Evolutionary conservation across 495 filamentous ascomycete genomes (phyloP).

Genomic region (Trichocladium antarcticum): DNA sequence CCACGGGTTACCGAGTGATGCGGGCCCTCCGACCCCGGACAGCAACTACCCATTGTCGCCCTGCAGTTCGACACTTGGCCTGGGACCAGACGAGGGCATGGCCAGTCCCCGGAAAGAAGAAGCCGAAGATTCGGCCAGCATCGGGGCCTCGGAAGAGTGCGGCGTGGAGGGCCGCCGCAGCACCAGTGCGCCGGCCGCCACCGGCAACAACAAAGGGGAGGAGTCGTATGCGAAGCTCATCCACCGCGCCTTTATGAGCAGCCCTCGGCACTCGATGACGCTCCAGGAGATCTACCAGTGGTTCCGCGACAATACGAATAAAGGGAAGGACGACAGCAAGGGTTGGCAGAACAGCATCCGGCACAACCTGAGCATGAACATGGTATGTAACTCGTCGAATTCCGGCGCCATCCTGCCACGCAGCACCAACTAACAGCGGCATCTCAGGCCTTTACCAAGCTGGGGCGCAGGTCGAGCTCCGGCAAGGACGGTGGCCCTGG

Average conservation of each 20-base stretch:
- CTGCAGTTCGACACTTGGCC: conserved; percentile 14
- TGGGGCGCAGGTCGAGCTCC: conserved; percentile 22
- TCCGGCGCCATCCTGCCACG: neutral
- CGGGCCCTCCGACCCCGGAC: conserved; percentile 6
- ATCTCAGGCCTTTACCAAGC: conserved; percentile 35
- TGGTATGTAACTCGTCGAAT: conserved; percentile 39
- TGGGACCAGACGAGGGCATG: conserved; percentile 10
- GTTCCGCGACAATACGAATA: conserved; percentile 73
- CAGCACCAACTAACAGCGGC: neutral
- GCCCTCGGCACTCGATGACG: conserved; percentile 54
- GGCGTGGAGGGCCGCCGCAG: neutral
- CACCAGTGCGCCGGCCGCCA: neutral
- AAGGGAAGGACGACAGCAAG: conserved; percentile 51
- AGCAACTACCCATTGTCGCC: conserved; percentile 11
- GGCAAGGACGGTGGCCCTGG: conserved; percentile 1
- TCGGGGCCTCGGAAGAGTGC: neutral
- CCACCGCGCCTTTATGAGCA: conserved; percentile 57
- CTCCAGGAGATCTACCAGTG: conserved; percentile 84
- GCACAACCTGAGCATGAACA: conserved; percentile 96
- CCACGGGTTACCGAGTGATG: neutral
- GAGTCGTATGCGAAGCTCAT: conserved; percentile 80
- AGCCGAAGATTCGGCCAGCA: neutral
- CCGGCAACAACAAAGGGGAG: conserved; percentile 27
- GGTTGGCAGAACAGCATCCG: conserved; percentile 98
- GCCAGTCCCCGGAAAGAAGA: neutral